Percentiles rank a stretch among this genome's conserved stretches.
Conservation (phyloP, 2,329 filamentous ascomycete genomes). For the Fusarium sacchari region DNA sequence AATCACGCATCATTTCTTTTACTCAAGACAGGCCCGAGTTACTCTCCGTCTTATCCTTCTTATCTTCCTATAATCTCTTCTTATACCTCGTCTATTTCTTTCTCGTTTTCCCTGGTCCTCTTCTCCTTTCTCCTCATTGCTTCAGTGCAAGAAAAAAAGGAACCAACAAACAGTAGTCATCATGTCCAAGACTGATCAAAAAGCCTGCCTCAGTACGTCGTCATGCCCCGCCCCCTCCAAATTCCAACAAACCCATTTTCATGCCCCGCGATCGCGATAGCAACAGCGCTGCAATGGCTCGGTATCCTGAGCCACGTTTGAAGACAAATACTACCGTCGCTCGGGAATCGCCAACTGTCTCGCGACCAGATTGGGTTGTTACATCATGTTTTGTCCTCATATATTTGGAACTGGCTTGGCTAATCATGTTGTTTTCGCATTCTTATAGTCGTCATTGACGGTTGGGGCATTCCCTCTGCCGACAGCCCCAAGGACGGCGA, state of each 20-base stretch:
- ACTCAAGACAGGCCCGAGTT: slow-evolving; percentile 31
- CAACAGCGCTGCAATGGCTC: slow-evolving; percentile 18
- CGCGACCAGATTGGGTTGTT: slow-evolving; percentile 53
- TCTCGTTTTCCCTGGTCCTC: background rate
- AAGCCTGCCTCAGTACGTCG: slow-evolving; percentile 69
- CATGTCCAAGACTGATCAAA: slow-evolving; percentile 67
- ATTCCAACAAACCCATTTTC: slow-evolving; percentile 35
- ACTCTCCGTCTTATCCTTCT: slow-evolving; percentile 37
- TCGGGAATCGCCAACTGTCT: slow-evolving; percentile 10
- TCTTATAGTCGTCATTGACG: slow-evolving; percentile 92
- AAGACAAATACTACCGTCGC: slow-evolving; percentile 34
- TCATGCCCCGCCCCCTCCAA: slow-evolving; percentile 45
- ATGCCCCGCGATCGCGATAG: slow-evolving; percentile 35
- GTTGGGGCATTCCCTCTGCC: slow-evolving; percentile 90
- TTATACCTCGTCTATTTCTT: slow-evolving; percentile 27
- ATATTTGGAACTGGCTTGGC: slow-evolving; percentile 67
- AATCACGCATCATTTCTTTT: slow-evolving; percentile 47
- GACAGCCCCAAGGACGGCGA: slow-evolving; percentile 88
- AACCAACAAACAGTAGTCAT: slow-evolving; percentile 39
- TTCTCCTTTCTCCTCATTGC: slow-evolving; percentile 28
- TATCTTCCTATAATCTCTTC: slow-evolving; percentile 20
- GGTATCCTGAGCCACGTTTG: slow-evolving; percentile 32
- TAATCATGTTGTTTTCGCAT: slow-evolving; percentile 65
- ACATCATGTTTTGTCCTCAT: slow-evolving; percentile 62
- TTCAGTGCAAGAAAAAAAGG: slow-evolving; percentile 17